These are phyloP conservation scores for Lolium multiflorum DNA, from an alignment of 176 grass and related monocot genomes.

Conservation along the genomic window DNA sequence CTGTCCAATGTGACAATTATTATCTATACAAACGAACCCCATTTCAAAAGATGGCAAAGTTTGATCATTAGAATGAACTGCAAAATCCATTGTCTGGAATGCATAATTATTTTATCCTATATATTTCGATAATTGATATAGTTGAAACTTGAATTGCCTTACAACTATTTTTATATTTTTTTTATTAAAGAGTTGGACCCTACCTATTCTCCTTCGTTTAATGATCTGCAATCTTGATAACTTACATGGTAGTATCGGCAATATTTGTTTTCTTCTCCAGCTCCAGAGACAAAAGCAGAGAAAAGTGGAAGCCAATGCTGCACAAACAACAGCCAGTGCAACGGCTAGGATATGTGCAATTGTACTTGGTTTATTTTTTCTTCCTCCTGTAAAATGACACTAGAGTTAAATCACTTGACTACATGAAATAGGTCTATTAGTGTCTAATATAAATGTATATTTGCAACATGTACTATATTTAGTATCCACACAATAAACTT, in stretches of 20 bases:
- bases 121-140: no score
- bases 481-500: background rate
- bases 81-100: no score
- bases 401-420: background rate
- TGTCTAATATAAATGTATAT: background rate
- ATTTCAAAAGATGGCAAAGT: no score
- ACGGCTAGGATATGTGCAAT: constrained; percentile 17
- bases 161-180: background rate
- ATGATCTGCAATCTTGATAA: background rate
- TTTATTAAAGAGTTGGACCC: background rate
- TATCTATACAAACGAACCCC: no score
- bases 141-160: no score
- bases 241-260: constrained; percentile 33
- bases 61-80: no score
- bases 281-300: constrained; percentile 36
- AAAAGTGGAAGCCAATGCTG: background rate
- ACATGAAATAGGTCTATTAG: background rate
- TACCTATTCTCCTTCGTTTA: background rate
- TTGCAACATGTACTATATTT: background rate
- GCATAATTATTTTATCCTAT: no score
- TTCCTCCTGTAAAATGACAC: constrained; percentile 35
- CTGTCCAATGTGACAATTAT: no score
- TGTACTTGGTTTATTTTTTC: background rate
- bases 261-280: constrained; percentile 30
- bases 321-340: constrained; percentile 33